Evolutionary conservation across 345 rosid species (phyloP), one percentile per base, ranked within the genome.

Genomic region (Jatropha curcas): DNA sequence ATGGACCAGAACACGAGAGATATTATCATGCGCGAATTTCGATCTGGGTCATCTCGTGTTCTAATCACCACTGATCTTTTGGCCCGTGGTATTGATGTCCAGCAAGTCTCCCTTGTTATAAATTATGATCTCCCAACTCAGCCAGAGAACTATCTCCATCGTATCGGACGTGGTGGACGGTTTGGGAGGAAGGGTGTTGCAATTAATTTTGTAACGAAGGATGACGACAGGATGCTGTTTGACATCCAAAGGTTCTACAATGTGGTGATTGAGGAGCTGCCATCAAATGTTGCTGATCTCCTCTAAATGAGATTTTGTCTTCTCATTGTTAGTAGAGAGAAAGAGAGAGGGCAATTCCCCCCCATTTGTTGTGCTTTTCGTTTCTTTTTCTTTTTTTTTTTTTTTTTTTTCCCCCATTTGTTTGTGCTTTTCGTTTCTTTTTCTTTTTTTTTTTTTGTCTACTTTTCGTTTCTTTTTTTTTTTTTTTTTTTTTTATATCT

Each of bases 161-260:
- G 87, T 46, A 84, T 84, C 9, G 87, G 87, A 31, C 76, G 87
- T 43, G 76, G 87, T 66, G 87, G 87, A 24, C 81, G 87, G 62
- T 84, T 84, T 65, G 87, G 87, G 20, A 82, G 87, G 45, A 84
- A 84, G 60, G 87, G 87, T 77, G 87, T 84, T 51, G 85, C 87
- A 1, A 84, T 84, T 60, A 84, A 84, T 60, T 84, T 84, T 72
- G 82, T 82, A 68, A 79, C 83, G 0, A 69, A 2, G 45, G 87
- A 84, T 27, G 85, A 81, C 30, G 85, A 76, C 33, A 76, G 87
- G 68, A 84, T 84, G 87, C 75, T 84, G 70, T 79, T 53, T 45
- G 87, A 84, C 71, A 84, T 84, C 67, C 81, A 77, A 70, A 77
- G 60, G 76, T 77, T 77, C 41, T 77, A 77, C 19, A 77, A 77